Base-by-base conservation (phyloP, 208 protist species). In the Trypanosoma melophagium region DNA sequence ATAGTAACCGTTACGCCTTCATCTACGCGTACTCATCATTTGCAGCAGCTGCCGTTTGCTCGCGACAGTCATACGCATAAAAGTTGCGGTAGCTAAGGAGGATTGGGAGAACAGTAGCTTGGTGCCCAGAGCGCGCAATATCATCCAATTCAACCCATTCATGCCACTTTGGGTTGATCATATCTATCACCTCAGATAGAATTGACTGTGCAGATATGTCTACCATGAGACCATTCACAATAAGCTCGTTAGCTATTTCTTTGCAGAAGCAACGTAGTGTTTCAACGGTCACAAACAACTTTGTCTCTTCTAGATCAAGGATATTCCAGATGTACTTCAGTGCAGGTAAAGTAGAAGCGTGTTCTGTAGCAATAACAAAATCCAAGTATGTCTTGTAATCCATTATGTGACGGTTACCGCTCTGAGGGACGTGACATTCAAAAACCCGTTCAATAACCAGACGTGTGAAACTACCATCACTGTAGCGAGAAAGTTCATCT, bases 331-430 rank as follows among this genome's bases (percentile, higher is more conserved):
- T 92, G 78, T 96, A 97, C 58, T 83, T 83, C 69, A 95, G 83
- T 19, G 89, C 77, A 25, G 89, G 77, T 7, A 75, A 60, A n/a
- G 86, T 89, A n/a, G 81, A 77, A 14, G 88, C 81, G 78, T 97
- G 81, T 71, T 95, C 86, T 13, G 82, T 94, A 8, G 94, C 92
- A 44, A 97, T 90, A 25, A 97, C 90, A 86, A 97, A 97, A 71
- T 97, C 89, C 13, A 97, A 66, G 61, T 93, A 97, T 3, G 83
- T 91, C 67, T 96, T 95, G 78, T 93, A 97, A 68, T 97, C 89
- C 87, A 97, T 96, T 47, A 96, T 69, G 62, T 91, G 83, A 0
- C 79, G 69, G 19, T 66, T 66, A 28, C 82, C 77, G 60, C 75
- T 92, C 57, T 93, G 86, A 10, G 75, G 79, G 24, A 96, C 91